Evolutionary conservation across 1,284 basidiomycete species (phyloP).

Genomic region (Trichosporon coremiiforme): DNA sequence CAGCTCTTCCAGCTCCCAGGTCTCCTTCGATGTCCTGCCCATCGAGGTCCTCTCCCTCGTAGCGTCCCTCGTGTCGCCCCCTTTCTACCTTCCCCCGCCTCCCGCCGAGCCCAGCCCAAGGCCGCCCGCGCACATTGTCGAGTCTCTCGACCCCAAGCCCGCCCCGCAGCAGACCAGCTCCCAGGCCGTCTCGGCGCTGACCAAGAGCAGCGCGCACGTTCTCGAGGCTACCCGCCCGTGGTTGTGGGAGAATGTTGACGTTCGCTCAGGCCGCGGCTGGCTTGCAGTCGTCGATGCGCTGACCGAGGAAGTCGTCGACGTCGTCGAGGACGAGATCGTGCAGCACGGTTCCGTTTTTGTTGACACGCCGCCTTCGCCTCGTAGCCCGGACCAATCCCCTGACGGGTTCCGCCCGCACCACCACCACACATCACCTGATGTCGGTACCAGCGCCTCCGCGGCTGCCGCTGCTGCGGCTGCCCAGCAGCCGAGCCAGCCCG

Average conservation of each 20-base stretch:
- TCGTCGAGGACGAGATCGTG: conserved; percentile 23
- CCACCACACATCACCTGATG: not conserved
- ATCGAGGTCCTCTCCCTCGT: conserved; percentile 47
- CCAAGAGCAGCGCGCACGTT: conserved; percentile 35
- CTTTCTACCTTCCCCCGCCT: conserved; percentile 39
- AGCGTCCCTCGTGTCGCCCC: conserved; percentile 42
- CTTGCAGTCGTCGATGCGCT: conserved; percentile 55
- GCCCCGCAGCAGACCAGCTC: conserved; percentile 30
- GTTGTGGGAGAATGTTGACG: conserved; percentile 55
- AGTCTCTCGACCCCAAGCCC: conserved; percentile 42
- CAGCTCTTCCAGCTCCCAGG: not conserved
- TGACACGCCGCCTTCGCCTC: conserved; percentile 5
- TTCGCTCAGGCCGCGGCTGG: conserved; percentile 54
- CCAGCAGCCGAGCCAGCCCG: conserved; percentile 16
- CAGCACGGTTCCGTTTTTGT: not conserved
- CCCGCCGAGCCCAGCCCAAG: conserved; percentile 24
- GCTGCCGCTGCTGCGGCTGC: not conserved
- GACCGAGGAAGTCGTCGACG: conserved; percentile 49
- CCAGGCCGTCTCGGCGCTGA: conserved; percentile 36
- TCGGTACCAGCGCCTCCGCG: not conserved
- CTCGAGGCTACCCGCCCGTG: conserved; percentile 52
- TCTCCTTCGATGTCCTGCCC: conserved; percentile 48
- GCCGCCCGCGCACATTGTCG: conserved; percentile 37
- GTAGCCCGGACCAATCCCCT: not conserved
- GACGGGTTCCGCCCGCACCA: conserved; percentile 15